phyloP scores from a whole-genome alignment of 2,329 filamentous ascomycete genomes.

The Phaeosphaeria sp. region DNA sequence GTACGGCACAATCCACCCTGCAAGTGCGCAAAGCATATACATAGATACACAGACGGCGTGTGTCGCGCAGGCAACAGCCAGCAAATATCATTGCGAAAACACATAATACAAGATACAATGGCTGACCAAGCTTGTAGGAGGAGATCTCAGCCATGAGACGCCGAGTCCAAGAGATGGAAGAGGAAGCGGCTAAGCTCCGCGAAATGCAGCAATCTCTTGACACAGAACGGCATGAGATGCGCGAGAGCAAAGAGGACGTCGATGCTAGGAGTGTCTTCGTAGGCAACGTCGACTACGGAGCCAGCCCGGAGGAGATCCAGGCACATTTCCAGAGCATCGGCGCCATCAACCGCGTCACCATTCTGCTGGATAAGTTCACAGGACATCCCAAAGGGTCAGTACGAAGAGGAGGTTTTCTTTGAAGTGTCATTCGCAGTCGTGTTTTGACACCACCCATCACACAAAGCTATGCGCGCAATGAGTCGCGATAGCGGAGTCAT shows the following conservation, averaged over 20 bases:
- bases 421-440: conserved; percentile 14
- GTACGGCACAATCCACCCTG: conserved; percentile 26
- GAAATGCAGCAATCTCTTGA: conserved; percentile 71
- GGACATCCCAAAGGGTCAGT: conserved; percentile 98
- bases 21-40: not conserved
- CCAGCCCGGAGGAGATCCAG: conserved; percentile 96
- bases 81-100: not conserved
- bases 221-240: conserved; percentile 79
- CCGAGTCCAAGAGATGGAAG: conserved; percentile 63
- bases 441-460: conserved; percentile 1
- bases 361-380: conserved; percentile 96
- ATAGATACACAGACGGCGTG: not conserved
- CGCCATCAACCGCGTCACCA: conserved; percentile 97
- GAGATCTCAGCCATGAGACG: conserved; percentile 60
- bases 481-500: conserved; percentile 4
- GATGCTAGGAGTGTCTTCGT: conserved; percentile 97
- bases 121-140: conserved; percentile 33
- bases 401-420: conserved; percentile 49
- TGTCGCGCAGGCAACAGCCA: not conserved
- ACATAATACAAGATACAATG: not conserved
- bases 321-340: conserved; percentile 97
- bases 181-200: conserved; percentile 64
- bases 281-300: conserved; percentile 97
- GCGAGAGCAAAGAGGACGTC: conserved; percentile 94
- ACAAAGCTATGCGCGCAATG: conserved; percentile 5